phyloP scores from a whole-genome alignment of 1,284 basidiomycete species.

The Leccinum pachyderme region DNA sequence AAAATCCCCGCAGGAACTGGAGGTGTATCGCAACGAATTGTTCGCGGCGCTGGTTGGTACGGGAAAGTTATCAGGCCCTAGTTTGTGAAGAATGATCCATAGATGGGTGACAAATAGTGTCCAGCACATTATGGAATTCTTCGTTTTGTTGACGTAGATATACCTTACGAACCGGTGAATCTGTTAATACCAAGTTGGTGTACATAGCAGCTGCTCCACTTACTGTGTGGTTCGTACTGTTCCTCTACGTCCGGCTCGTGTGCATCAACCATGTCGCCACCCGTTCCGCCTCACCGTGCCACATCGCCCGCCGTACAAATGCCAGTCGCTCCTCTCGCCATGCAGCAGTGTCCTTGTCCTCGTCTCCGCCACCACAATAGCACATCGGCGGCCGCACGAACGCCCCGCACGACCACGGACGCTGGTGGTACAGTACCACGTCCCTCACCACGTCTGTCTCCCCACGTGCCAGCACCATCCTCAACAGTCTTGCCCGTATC shows the following conservation, averaged over 20 bases:
- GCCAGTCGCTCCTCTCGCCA: conserved; percentile 19
- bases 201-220: no score
- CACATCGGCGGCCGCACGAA: conserved; percentile 41
- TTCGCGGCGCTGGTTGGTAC: conserved; percentile 45
- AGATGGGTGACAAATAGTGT: background rate
- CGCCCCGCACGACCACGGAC: conserved; percentile 9
- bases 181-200: background rate
- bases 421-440: conserved; percentile 53
- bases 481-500: conserved; percentile 46
- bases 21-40: conserved; percentile 55
- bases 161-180: background rate
- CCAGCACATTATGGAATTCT: background rate
- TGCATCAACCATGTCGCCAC: conserved; percentile 6
- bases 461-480: conserved; percentile 52
- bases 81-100: background rate
- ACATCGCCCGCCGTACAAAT: conserved; percentile 15
- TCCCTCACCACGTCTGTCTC: conserved; percentile 47
- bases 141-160: background rate
- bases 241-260: background rate
- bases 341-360: background rate
- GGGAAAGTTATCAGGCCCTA: background rate
- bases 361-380: conserved; percentile 33
- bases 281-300: conserved; percentile 7
- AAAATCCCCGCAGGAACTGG: conserved; percentile 53
- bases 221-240: no score